These are phyloP conservation scores for Hypericum androsaemum DNA, from an alignment of 345 rosid genomes.

Conservation along the genomic window DNA sequence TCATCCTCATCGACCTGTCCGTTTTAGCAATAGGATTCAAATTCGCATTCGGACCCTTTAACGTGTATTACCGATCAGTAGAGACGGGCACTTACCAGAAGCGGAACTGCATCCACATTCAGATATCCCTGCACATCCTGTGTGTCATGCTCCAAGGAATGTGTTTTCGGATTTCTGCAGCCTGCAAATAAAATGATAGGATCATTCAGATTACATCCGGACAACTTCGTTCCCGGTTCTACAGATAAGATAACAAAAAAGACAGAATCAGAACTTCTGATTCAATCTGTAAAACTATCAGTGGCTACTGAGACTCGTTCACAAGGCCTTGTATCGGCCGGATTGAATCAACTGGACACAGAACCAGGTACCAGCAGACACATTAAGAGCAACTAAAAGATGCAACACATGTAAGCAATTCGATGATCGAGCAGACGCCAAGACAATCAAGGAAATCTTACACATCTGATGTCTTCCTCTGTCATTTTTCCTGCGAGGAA, in stretches of 20 bases:
- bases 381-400: too few relatives aligned
- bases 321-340: too few relatives aligned
- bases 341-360: too few relatives aligned
- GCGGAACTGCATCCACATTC: slow-evolving; percentile 28
- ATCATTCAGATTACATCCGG: background rate
- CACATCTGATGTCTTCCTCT: slow-evolving; percentile 28
- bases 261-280: too few relatives aligned
- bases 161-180: slow-evolving; percentile 35
- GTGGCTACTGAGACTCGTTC: too few relatives aligned
- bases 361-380: too few relatives aligned
- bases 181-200: slow-evolving; percentile 23
- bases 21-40: background rate
- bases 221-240: too few relatives aligned
- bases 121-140: slow-evolving; percentile 22
- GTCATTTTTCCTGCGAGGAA: slow-evolving; percentile 19
- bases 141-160: slow-evolving; percentile 27
- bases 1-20: slow-evolving; percentile 15
- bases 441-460: slow-evolving; percentile 23
- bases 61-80: background rate
- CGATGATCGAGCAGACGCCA: slow-evolving; percentile 2
- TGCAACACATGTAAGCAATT: too few relatives aligned
- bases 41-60: background rate
- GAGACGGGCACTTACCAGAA: slow-evolving; percentile 15
- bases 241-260: too few relatives aligned
- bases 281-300: too few relatives aligned